Evolutionary conservation across 768 basidiomycete species (phyloP), one percentile per base, ranked within the genome.

Genomic region (Thelephora ganbajun): DNA sequence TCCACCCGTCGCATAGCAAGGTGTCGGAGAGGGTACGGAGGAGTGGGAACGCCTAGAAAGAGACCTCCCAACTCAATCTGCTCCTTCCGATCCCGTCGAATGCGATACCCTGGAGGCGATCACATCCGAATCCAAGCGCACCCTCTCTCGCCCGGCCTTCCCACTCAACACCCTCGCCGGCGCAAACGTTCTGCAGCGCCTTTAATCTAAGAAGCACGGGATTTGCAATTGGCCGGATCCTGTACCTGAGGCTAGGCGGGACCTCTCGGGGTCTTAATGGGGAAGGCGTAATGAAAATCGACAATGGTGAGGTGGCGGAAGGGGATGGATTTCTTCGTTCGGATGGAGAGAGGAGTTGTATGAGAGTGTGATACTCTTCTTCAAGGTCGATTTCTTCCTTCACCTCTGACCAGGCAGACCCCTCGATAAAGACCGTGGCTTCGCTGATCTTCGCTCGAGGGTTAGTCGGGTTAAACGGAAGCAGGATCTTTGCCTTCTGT

Each of bases 11-110:
- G 26, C 26, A 30, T 30, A 9, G 26, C 26, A 30, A 9, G 9
- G 9, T 30, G 26, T 30, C 5, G 26, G 26, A 30, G 26, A 30
- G 26, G 26, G 26, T 9, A 30, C 26, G 26, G 9, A 30, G 26
- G 26, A 9, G 26, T 4, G 26, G 22, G 9, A 41, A 6, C 9
- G 14, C 39, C 16, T 41, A 22, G 16, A 16, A 41, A 18, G 39
- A 39, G 18, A 69, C 66, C 52, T 68, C 68, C 46, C 66, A 66
- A 1, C 62, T 65, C 47, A 80, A 64, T 46, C 63, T 58, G 52
- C 79, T 82, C 50, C 67, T 58, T 3, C 78, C 76, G n/a, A 74
- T 63, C 11, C 77, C 79, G 51, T 80, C 80, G 55, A 74, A 76
- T 33, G 77, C 79, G 50, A 80, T 58, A 26, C 72, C 70, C n/a